Conservation (phyloP, 2,329 filamentous ascomycete species). For the Verticillium albo-atrum region DNA sequence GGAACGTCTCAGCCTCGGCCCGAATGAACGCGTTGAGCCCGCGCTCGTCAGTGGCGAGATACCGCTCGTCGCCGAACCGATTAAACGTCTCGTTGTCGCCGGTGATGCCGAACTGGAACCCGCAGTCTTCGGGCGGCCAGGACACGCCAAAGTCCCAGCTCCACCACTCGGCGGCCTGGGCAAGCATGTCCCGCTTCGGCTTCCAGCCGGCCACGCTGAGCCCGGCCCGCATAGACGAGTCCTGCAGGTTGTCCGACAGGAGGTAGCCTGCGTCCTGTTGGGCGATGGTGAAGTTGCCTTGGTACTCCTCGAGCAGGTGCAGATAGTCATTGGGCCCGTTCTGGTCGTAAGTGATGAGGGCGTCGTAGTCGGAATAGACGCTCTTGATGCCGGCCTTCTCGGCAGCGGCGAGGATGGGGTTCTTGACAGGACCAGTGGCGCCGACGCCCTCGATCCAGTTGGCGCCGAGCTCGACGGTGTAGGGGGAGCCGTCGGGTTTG, state of each 20-base stretch:
- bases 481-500: conserved; percentile 42
- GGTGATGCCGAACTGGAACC: conserved; percentile 49
- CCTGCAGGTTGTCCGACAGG: conserved; percentile 56
- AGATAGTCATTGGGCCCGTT: conserved; percentile 48
- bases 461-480: conserved; percentile 59
- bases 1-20: conserved; percentile 52
- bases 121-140: conserved; percentile 51
- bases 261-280: conserved; percentile 51
- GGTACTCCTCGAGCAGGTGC: conserved; percentile 44
- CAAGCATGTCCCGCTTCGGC: conserved; percentile 48
- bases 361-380: conserved; percentile 53
- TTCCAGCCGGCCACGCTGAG: conserved; percentile 59
- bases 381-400: conserved; percentile 55
- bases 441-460: conserved; percentile 46
- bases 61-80: conserved; percentile 57
- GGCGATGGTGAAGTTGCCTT: conserved; percentile 37
- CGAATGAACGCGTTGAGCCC: conserved; percentile 57
- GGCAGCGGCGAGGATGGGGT: conserved; percentile 59
- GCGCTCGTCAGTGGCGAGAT: conserved; percentile 56
- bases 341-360: conserved; percentile 57
- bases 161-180: conserved; percentile 59
- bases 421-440: conserved; percentile 32
- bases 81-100: conserved; percentile 59
- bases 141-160: conserved; percentile 55
- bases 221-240: conserved; percentile 55